These are phyloP conservation scores for Zygnema cylindricum DNA, from an alignment of 139 green algal genomes.

Conservation along the genomic window DNA sequence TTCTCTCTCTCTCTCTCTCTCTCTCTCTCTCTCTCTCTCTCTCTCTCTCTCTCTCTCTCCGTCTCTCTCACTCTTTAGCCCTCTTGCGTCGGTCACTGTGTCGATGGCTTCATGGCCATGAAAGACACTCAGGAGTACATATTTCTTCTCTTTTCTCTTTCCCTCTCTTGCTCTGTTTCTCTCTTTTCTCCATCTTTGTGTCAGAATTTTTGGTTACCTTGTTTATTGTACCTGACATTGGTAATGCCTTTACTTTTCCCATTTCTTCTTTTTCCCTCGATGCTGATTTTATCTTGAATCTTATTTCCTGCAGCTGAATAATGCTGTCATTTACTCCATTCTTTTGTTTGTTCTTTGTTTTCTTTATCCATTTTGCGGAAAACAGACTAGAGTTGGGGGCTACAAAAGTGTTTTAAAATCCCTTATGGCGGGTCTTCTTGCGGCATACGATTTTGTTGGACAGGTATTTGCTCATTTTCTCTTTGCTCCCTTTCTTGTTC, in stretches of 20 bases:
- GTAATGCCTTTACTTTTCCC: neutral
- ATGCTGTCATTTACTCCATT: neutral
- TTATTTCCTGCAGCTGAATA: neutral
- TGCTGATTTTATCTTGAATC: neutral
- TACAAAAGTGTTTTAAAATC: constrained; percentile 10
- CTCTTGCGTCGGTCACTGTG: neutral
- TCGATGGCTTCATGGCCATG: too few relatives aligned
- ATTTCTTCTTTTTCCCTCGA: neutral
- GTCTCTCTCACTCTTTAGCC: neutral
- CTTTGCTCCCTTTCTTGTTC: neutral
- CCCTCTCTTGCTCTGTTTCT: neutral
- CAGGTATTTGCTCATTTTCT: neutral
- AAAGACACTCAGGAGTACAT: too few relatives aligned
- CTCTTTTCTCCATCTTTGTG: neutral
- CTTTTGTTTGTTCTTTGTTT: neutral
- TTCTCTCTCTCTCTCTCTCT: neutral
- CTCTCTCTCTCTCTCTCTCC: neutral
- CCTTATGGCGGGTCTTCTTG: neutral
- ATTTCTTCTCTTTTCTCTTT: too few relatives aligned
- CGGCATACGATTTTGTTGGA: neutral
- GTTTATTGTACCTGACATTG: too few relatives aligned
- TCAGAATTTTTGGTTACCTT: too few relatives aligned
- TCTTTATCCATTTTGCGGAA: neutral
- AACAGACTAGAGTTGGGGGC: neutral
- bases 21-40: neutral